Evolutionary conservation across 73 alveolate species (phyloP).

Genomic region (Symbiodinium pilosum): DNA sequence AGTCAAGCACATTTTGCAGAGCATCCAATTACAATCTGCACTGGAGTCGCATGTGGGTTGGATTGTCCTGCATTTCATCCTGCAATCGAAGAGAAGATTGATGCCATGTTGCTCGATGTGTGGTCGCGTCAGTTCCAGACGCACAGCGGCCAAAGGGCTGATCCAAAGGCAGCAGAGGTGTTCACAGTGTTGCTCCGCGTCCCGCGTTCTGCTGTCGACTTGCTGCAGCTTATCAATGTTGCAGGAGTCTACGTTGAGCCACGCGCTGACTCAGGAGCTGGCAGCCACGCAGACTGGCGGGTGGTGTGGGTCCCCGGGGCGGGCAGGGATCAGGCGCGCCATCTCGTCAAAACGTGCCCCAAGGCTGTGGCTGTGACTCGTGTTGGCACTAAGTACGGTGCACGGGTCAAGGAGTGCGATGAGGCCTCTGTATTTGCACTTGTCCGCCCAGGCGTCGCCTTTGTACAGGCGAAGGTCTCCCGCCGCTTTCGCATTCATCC

Average conservation of each 20-base stretch:
- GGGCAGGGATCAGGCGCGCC: background rate
- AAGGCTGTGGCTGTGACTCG: background rate
- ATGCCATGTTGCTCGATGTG: background rate
- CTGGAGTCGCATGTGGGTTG: background rate
- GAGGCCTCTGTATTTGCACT: background rate
- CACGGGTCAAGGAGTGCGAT: background rate
- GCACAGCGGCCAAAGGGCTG: background rate
- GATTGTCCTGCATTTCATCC: background rate
- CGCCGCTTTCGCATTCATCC: background rate
- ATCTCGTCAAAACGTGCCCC: background rate
- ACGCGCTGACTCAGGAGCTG: background rate
- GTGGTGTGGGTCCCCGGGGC: background rate
- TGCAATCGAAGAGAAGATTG: background rate
- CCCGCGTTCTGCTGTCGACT: background rate
- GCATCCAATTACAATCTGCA: background rate
- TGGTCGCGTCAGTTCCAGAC: background rate
- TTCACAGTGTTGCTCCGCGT: background rate
- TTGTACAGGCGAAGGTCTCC: background rate
- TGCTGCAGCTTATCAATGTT: background rate
- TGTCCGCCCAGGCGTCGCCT: background rate
- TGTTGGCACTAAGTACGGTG: background rate
- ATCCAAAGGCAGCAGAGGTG: background rate
- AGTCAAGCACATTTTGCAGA: background rate
- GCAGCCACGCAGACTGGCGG: background rate
- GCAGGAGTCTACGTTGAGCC: background rate